Percentiles rank a stretch among this genome's conserved stretches.
Conservation (phyloP, 2,329 filamentous ascomycete species). For the Blumeriella jaapii region DNA sequence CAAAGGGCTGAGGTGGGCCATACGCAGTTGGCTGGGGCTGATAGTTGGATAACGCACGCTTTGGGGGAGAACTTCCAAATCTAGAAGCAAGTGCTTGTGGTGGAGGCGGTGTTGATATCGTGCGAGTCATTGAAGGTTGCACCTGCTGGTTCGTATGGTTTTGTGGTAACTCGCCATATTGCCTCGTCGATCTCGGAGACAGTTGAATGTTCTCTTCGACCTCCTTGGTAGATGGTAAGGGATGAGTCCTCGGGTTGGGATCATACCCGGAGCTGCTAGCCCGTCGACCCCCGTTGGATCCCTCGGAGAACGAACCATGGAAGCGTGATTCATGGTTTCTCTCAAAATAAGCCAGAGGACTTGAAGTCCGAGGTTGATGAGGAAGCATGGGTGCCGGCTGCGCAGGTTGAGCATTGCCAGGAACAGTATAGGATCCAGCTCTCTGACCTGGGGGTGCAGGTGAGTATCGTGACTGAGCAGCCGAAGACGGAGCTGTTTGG, state of each 20-base stretch:
- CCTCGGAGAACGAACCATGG: conserved; percentile 27
- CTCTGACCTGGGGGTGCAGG: conserved; percentile 30
- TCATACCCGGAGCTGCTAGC: conserved; percentile 42
- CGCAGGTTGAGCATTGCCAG: conserved; percentile 32
- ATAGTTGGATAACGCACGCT: conserved; percentile 41
- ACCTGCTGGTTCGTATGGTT: conserved; percentile 14
- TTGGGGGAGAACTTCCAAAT: conserved; percentile 42
- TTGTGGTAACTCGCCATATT: conserved; percentile 15
- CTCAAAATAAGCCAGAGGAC: conserved; percentile 54
- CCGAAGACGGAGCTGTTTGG: conserved; percentile 30
- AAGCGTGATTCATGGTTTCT: conserved; percentile 25
- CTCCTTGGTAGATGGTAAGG: conserved; percentile 49
- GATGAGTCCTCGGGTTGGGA: conserved; percentile 36
- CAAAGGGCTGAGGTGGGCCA: conserved; percentile 29
- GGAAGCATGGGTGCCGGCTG: conserved; percentile 31
- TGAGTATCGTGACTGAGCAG: conserved; percentile 26
- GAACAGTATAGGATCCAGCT: conserved; percentile 16
- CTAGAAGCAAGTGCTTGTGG: conserved; percentile 30
- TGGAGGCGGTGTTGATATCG: conserved; percentile 38
- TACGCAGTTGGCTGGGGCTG: conserved; percentile 27
- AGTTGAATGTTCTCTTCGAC: conserved; percentile 44
- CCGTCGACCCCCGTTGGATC: conserved; percentile 35
- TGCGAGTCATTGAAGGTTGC: conserved; percentile 28
- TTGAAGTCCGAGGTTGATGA: conserved; percentile 53
- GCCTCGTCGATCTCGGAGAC: conserved; percentile 20